Evolutionary conservation across 768 basidiomycete species (phyloP).

Genomic region (Daedaleopsis nitida): DNA sequence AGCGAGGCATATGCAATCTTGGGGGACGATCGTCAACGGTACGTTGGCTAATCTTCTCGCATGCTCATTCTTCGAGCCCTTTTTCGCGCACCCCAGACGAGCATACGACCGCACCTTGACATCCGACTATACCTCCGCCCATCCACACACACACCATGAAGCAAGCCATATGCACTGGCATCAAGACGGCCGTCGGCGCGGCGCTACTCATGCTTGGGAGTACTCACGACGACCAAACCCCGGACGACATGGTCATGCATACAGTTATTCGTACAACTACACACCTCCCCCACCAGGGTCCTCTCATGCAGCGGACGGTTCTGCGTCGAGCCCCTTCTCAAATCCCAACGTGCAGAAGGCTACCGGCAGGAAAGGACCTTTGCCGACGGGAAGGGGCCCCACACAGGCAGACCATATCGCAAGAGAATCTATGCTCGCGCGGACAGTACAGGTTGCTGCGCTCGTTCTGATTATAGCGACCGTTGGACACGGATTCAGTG

Average conservation of each 20-base stretch:
- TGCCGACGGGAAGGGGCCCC: conserved; percentile 3
- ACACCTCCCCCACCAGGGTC: conserved; percentile 15
- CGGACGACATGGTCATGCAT: not conserved
- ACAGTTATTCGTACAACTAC: conserved; percentile 7
- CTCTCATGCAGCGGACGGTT: conserved; percentile 1
- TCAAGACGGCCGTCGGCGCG: conserved; percentile 35
- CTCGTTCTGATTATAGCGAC: conserved; percentile 30
- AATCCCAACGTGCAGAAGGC: conserved; percentile 30
- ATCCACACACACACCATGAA: conserved; percentile 16
- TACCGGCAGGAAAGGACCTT: conserved; percentile 21
- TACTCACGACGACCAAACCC: conserved; percentile 23
- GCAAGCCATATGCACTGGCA: conserved; percentile 21
- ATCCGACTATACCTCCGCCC: not conserved
- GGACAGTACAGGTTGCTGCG: conserved; percentile 30
- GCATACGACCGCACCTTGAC: conserved; percentile 36
- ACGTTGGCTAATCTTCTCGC: conserved; percentile 1
- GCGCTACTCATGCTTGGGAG: conserved; percentile 42
- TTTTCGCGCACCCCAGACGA: conserved; percentile 23
- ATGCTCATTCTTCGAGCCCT: not conserved
- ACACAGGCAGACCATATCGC: conserved; percentile 22
- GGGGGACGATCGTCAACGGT: conserved; percentile 49
- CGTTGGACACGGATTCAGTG: conserved; percentile 29
- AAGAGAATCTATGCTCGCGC: conserved; percentile 24
- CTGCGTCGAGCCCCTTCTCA: conserved; percentile 26
- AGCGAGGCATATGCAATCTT: conserved; percentile 51